Percentiles rank a stretch among this genome's conserved stretches.
These are phyloP conservation scores for Funneliformis geosporum DNA, from an alignment of 192 early-diverging fungal genomes.

Conservation along the genomic window DNA sequence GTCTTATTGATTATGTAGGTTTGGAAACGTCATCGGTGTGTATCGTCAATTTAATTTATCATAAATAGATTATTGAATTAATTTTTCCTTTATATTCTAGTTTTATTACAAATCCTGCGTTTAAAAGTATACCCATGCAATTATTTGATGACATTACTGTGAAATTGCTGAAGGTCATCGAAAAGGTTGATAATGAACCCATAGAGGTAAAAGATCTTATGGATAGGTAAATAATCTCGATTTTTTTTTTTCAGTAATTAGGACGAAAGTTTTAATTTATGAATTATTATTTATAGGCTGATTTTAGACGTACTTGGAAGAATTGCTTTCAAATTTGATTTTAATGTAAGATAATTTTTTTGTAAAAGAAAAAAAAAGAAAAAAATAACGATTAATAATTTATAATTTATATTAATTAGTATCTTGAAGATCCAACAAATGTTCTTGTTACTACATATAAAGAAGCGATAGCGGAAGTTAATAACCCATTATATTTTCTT, in stretches of 20 bases:
- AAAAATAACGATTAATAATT: neutral
- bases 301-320: neutral
- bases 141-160: neutral
- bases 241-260: too few relatives aligned
- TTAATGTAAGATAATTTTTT: neutral
- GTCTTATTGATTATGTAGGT: neutral
- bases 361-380: too few relatives aligned
- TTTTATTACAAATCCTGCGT: neutral
- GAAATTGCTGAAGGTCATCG: neutral
- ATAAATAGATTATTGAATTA: neutral
- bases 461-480: neutral
- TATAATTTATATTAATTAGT: neutral
- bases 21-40: neutral
- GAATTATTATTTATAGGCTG: neutral
- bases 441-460: too few relatives aligned
- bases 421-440: constrained; percentile 1
- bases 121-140: neutral
- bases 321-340: neutral
- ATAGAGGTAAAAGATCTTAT: neutral
- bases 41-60: neutral
- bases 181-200: neutral
- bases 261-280: too few relatives aligned
- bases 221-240: neutral
- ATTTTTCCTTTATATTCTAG: neutral
- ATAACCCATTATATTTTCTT: neutral